Percentiles rank a stretch among this genome's conserved stretches.
Evolutionary conservation across 345 rosid species (phyloP).

Genomic region (Dipteronia dyeriana): DNA sequence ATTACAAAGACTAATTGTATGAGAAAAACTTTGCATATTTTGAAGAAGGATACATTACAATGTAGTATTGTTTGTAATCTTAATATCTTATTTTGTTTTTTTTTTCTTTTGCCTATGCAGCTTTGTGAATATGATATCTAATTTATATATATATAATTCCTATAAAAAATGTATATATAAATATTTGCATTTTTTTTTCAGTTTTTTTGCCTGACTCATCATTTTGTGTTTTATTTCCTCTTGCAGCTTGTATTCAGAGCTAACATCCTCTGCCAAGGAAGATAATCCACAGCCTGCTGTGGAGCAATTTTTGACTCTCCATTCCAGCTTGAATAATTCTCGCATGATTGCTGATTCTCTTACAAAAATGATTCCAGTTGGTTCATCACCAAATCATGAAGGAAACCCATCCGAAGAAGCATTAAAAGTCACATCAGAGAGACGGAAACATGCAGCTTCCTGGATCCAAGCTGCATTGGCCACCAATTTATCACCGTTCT

Average conservation of each 20-base stretch:
- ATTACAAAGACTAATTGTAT: neutral
- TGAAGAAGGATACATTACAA: neutral
- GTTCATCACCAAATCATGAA: conserved; percentile 56
- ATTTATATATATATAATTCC: neutral
- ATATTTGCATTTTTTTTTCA: neutral
- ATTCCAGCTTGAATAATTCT: conserved; percentile 59
- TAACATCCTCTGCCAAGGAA: conserved; percentile 73
- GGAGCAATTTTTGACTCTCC: conserved; percentile 82
- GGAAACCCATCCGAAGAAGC: conserved; percentile 72
- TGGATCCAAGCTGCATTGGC: conserved; percentile 95
- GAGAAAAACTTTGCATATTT: neutral
- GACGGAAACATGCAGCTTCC: conserved; percentile 63
- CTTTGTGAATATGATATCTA: neutral
- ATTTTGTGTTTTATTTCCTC: conserved; percentile 13
- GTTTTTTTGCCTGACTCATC: neutral
- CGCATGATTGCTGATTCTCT: conserved; percentile 58
- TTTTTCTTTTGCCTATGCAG: neutral
- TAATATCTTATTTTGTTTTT: neutral
- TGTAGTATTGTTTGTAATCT: neutral
- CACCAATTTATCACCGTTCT: conserved; percentile 75
- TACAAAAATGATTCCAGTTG: conserved; percentile 41
- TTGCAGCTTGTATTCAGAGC: conserved; percentile 73
- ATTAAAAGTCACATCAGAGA: conserved; percentile 53
- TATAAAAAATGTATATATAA: neutral
- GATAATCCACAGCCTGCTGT: conserved; percentile 87